Base-by-base conservation (phyloP, 2,329 filamentous ascomycete genomes). In the Elsinoe fawcettii region DNA sequence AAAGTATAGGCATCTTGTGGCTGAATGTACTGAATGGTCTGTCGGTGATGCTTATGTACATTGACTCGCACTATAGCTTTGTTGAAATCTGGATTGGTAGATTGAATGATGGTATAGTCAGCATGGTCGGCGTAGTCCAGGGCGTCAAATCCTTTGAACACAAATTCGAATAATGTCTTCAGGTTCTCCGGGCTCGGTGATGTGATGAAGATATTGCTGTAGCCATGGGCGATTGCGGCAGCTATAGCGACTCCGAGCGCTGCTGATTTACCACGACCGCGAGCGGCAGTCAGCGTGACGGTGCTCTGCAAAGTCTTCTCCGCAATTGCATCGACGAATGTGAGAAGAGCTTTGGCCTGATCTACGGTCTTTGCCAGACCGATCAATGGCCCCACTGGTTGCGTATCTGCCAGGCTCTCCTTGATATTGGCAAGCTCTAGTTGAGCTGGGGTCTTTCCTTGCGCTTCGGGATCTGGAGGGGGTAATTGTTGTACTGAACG, bases 131-230 rank as follows among this genome's bases (percentile, higher is more conserved):
- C 83, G 67, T 99, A 99, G 30, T 87, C 88, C 25, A 99, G 79
- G 9, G 91, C 88, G 70, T 99, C 93, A 66, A 99, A 99, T 0
- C 91, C 93, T 71, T 96, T 97, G 79, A 99, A 96, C 16, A 99
- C 83, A 66, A 99, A 99, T 67, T 99, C 91, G 69, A 99, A 99
- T 6, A 99, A 78, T 0, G 93, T 99, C 76, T 97, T 99, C 79
- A 99, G 79, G 74, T 99, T 99, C 74, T 99, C 95, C 0, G 93
- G 93, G 60, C 90, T 96, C 0, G 92, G 92, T 1, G 92, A 97
- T 1, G 93, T 99, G 69, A 99, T 96, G 74, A 99, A 99, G 66
- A 99, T 96, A 71, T 99, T 99, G 77, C 90, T 96, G 74, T 99
- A 99, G 23, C 93, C 93, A 69, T 97, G 88, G 1, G 93, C 92